Evolutionary conservation across 1,284 basidiomycete genomes (phyloP).

Genomic region (Rhizoctonia solani): DNA sequence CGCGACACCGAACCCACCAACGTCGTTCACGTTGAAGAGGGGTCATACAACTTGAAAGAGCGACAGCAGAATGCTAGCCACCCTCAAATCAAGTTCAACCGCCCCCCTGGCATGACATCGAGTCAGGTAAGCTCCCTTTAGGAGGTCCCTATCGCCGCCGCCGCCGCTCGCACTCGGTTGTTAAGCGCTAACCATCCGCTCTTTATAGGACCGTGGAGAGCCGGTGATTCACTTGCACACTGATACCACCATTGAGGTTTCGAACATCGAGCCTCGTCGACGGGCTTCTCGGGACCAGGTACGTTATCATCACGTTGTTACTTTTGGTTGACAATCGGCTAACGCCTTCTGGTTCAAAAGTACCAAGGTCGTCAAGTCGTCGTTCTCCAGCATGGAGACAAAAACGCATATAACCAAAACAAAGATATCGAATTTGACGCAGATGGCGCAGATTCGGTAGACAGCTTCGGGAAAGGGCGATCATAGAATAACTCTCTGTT

Average conservation of each 20-base stretch:
- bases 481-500: not conserved
- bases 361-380: constrained; percentile 1
- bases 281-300: not conserved
- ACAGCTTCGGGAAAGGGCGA: not conserved
- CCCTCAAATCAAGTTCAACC: not conserved
- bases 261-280: not conserved
- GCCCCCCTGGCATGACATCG: not conserved
- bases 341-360: not conserved
- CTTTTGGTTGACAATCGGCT: not conserved
- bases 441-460: not conserved
- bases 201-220: constrained; percentile 1
- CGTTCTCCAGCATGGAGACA: not conserved
- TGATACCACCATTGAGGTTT: constrained; percentile 14
- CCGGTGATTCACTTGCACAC: constrained; percentile 14
- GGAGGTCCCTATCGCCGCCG: no score
- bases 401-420: no score
- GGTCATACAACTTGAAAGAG: constrained; percentile 18
- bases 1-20: constrained; percentile 18
- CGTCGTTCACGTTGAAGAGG: constrained; percentile 19
- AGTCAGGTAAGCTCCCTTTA: not conserved
- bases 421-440: not conserved
- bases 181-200: not conserved
- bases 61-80: not conserved
- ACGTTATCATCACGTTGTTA: not conserved
- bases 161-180: not conserved